Evolutionary conservation across 805 yeast species (phyloP), one percentile per base, ranked within the genome.

Genomic region (Yarrowia sp.): DNA sequence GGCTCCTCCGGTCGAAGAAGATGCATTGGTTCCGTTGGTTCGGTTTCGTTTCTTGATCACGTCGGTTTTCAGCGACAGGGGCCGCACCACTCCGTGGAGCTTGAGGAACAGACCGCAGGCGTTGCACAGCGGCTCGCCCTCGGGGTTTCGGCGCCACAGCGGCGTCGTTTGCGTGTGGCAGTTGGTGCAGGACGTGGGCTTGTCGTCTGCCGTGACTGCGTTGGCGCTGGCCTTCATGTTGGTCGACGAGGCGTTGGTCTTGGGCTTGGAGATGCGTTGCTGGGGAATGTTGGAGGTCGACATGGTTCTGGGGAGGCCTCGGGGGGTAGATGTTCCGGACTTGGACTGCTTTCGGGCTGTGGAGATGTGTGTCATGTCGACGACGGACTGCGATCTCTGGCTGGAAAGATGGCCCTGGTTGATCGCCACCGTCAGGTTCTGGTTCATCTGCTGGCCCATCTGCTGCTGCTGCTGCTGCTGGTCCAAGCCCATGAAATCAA

Each of bases 21-120:
- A 42, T 3, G 52, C 30, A 13, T 49, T 63, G 24, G 55, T 30
- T 3, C 60, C 60, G n/a, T 64, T 64, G 20, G 58, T 68, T 53
- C 97, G 83, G 77, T 93, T 97, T 73, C 99, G 84, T 77, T 92
- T 91, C 77, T 92, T 92, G 68, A 94, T 93, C 0, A 93, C 95
- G 76, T 93, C 97, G 0, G 98, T 90, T 75, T 92, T 93, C 73
- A 93, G 81, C 14, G 96, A 89, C 64, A 94, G 80, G 0, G 99
- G 99, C 68, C 98, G 82, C 70, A 91, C 96, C 3, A 92, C 94
- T n/a, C 98, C 98, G 74, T 94, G 98, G 30, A 94, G 81, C 77
- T 94, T 94, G 74, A 91, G 83, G 73, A 94, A 94, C 69, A 94
- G 80, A 0, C 98, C 99, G 80, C 99, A 94, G 0, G 99, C 98